Base-by-base conservation (phyloP, 164 flowering plant genomes). In the Chloranthus sessilifolius region DNA sequence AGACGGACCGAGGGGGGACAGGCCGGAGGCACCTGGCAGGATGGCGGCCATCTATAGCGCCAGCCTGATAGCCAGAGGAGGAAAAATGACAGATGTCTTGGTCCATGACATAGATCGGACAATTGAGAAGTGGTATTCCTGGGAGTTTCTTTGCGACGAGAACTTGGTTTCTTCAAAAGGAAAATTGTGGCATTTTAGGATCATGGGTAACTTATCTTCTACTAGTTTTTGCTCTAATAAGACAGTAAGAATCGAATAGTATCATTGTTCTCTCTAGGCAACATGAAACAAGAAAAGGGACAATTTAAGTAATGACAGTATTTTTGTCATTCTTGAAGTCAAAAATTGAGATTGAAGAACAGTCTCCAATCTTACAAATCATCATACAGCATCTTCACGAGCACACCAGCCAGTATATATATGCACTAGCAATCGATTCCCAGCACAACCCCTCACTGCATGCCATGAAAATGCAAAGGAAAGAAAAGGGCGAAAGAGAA, bases 111-210 rank as follows among this genome's bases (percentile, higher is more conserved):
- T 76, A 4, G 72, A 92, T 64, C 67, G 90, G 31, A 84, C 58
- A 33, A 68, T 89, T 21, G 97, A 92, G 70, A 89, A 67, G 63
- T 92, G 99, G 99, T 88, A 75, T 60, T 82, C 97, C 0, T 71
- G 95, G 89, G 97, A 88, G 70, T 92, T 79, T 47, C 56, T 88
- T 19, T 84, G 97, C 46, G 81, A 86, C 8, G 83, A 84, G 65
- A 88, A 92, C 62, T 54, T 86, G 64, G 80, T 74, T 53, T 78
- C 84, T 47, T 71, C 95, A 0, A 92, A 82, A 77, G 95, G 91
- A 29, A 86, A 68, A 44, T 52, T 84, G n/a, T 88, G 97, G 99
- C 67, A 77, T 56, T 88, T 91, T 41, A 71, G 61, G 63, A 74
- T 91, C 37, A 49, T 2, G 0, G 68, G 69, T 23, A 53, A 54